Conservation (phyloP, 768 basidiomycete genomes). For the Psilocybe subaeruginosa region DNA sequence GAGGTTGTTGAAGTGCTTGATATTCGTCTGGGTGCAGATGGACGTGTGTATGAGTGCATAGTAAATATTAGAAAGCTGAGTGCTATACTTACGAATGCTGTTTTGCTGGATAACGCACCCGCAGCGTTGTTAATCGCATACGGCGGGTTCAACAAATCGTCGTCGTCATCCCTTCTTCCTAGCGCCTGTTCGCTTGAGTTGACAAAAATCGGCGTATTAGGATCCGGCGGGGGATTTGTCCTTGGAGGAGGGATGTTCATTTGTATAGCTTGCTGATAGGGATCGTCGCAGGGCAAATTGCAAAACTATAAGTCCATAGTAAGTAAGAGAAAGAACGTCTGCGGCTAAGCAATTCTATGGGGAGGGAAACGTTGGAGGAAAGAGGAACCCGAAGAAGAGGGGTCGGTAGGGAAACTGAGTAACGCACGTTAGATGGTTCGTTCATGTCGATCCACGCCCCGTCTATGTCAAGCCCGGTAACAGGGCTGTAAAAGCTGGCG, state of each 20-base stretch:
- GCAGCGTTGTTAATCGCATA: slow-evolving; percentile 64
- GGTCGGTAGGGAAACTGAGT: too few relatives aligned
- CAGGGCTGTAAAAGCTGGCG: slow-evolving; percentile 52
- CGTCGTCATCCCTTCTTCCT: slow-evolving; percentile 23
- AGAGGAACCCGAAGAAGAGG: too few relatives aligned
- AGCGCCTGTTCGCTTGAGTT: slow-evolving; percentile 12
- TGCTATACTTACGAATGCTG: slow-evolving; percentile 48
- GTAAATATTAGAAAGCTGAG: neutral
- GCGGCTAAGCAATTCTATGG: too few relatives aligned
- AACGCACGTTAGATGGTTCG: slow-evolving; percentile 62
- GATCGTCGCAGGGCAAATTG: slow-evolving; percentile 60
- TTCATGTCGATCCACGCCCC: slow-evolving; percentile 82
- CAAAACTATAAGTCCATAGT: slow-evolving; percentile 50
- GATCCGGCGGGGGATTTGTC: slow-evolving; percentile 50
- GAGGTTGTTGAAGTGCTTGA: slow-evolving; percentile 59
- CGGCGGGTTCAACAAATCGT: slow-evolving; percentile 49
- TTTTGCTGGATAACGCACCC: slow-evolving; percentile 54
- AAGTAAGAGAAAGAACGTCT: too few relatives aligned
- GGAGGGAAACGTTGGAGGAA: too few relatives aligned
- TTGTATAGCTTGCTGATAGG: slow-evolving; percentile 56
- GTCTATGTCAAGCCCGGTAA: slow-evolving; percentile 64
- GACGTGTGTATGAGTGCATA: neutral
- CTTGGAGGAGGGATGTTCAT: slow-evolving; percentile 59
- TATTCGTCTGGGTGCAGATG: slow-evolving; percentile 34
- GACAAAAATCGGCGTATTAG: slow-evolving; percentile 54